Conservation (phyloP, 1,139 yeast species). For the Protomyces arabidopsidicola region DNA sequence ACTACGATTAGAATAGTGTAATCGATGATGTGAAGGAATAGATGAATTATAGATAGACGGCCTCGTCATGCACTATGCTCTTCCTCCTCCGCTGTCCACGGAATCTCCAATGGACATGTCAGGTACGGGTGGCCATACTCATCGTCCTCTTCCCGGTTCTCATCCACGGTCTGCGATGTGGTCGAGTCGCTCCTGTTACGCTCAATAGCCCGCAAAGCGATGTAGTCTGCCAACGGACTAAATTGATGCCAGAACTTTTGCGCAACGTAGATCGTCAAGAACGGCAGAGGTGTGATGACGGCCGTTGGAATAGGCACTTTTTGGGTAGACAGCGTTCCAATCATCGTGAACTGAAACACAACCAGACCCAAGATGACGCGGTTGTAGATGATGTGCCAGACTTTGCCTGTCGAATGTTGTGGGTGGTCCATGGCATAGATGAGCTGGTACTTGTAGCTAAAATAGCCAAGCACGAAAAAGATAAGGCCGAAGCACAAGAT, state of each 20-base stretch:
- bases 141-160: conserved; percentile 60
- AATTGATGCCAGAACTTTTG: conserved; percentile 81
- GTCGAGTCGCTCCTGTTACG: conserved; percentile 26
- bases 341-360: conserved; percentile 52
- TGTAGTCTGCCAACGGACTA: conserved; percentile 73
- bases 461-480: conserved; percentile 69
- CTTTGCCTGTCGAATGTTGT: conserved; percentile 83
- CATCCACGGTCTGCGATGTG: conserved; percentile 52
- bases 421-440: conserved; percentile 75
- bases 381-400: conserved; percentile 77
- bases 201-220: conserved; percentile 68
- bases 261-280: conserved; percentile 51
- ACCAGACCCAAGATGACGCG: conserved; percentile 66
- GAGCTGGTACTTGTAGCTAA: conserved; percentile 74
- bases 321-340: conserved; percentile 16
- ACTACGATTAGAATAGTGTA: too few species aligned
- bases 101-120: conserved; percentile 6
- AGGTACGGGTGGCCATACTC: conserved; percentile 64
- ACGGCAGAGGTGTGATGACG: conserved; percentile 38
- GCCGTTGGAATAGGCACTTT: conserved; percentile 16
- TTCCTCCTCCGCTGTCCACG: conserved; percentile 13
- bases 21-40: too few species aligned
- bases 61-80: background rate
- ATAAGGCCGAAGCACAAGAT: conserved; percentile 67
- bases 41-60: too few species aligned